Evolutionary conservation across 306 rosid genomes (phyloP), one percentile per base, ranked within the genome.

Genomic region (Corylus americana): DNA sequence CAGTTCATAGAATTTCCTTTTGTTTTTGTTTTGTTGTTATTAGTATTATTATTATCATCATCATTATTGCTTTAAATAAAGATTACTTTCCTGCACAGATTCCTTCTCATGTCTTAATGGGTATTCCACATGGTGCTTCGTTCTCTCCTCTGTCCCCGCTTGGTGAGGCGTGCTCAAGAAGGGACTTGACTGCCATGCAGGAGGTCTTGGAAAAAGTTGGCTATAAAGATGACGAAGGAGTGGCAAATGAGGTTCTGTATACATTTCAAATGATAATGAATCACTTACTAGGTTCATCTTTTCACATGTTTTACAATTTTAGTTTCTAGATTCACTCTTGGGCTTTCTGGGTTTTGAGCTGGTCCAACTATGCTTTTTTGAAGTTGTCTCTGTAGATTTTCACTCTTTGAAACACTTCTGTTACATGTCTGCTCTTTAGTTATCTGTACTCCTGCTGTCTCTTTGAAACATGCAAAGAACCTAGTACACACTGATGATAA

Each of bases 121-220:
- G 97, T 53, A 76, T 92, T 42, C 89, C 87, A 22, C 90, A 92
- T 69, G 82, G 89, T 68, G 78, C 89, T 68, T 71, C 83, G 5
- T 74, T 86, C 74, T 66, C 93, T 80, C 82, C 93, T 54, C 79
- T 90, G 62, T 86, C 92, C 25, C 93, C 95, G 7, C 88, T 90
- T 55, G 95, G 97, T 74, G 93, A 92, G 84, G 95, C 97, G 77
- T 92, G 95, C 84, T 83, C 86, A 66, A 90, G 97, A 88, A 91
- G 83, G 86, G 92, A 90, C 86, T 81, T 92, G 85, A 90, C 97
- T 82, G 91, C 93, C 74, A 75, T 92, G 45, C 95, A 87, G 76
- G 97, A 92, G 87, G 85, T 92, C 87, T 82, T 92, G 82, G 91
- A 92, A 39, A 88, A 53, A 54, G 54, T 83, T 61, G 87, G 97